Conservation (phyloP, 2,329 filamentous ascomycete genomes). For the Claviceps sorghi region DNA sequence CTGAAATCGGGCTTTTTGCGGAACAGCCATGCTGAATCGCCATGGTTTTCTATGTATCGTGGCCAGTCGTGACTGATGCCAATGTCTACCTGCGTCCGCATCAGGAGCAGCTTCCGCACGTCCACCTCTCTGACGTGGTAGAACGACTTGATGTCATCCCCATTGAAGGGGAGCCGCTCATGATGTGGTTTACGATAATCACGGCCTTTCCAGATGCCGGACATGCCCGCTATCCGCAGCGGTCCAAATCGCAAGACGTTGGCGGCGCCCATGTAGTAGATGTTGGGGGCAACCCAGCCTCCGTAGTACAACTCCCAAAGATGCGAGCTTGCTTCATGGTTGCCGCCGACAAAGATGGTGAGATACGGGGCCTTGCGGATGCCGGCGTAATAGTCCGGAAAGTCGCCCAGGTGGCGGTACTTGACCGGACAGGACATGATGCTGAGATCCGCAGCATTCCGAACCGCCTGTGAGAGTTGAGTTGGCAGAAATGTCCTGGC, state of each 20-base stretch:
- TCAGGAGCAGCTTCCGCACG: slow-evolving; percentile 71
- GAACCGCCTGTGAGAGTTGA: slow-evolving; percentile 47
- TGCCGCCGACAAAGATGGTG: slow-evolving; percentile 85
- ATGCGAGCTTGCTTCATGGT: slow-evolving; percentile 87
- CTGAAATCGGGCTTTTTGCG: slow-evolving; percentile 59
- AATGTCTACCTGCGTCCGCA: slow-evolving; percentile 79
- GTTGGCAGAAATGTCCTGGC: neutral
- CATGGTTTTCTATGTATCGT: slow-evolving; percentile 62
- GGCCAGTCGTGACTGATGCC: slow-evolving; percentile 97
- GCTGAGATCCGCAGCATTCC: slow-evolving; percentile 75
- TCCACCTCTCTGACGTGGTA: slow-evolving; percentile 88
- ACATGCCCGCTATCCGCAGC: slow-evolving; percentile 75
- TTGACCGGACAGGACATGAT: slow-evolving; percentile 83
- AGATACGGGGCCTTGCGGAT: slow-evolving; percentile 63
- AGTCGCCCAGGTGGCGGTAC: slow-evolving; percentile 79
- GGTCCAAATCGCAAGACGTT: slow-evolving; percentile 76
- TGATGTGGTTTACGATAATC: slow-evolving; percentile 74
- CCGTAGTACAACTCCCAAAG: slow-evolving; percentile 90
- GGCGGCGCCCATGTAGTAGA: slow-evolving; percentile 91
- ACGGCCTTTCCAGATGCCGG: slow-evolving; percentile 87
- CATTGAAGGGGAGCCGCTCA: slow-evolving; percentile 74
- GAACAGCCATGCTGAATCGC: slow-evolving; percentile 56
- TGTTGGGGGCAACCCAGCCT: slow-evolving; percentile 91
- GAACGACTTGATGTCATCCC: slow-evolving; percentile 61
- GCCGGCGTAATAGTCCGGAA: slow-evolving; percentile 87